phyloP scores from a whole-genome alignment of 495 filamentous ascomycete species.

The Trichodelitschia bisporula region DNA sequence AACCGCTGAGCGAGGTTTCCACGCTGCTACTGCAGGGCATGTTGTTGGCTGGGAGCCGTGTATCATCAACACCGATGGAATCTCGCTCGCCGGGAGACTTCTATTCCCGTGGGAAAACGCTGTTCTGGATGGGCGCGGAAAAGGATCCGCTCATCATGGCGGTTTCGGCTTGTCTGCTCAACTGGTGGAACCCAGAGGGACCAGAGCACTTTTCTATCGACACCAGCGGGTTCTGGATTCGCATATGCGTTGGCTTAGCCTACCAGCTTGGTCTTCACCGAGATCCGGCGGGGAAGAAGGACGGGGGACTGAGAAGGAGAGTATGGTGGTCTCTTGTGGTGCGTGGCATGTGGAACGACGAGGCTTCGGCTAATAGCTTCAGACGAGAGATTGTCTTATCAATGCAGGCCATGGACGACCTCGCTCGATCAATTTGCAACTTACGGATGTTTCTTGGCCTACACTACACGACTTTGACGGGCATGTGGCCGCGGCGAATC shows the following conservation, averaged over 20 bases:
- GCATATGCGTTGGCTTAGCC: slow-evolving; percentile 5
- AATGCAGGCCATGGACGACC: slow-evolving; percentile 9
- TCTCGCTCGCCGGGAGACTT: slow-evolving; percentile 6
- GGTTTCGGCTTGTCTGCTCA: slow-evolving; percentile 5
- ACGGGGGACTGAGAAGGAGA: slow-evolving; percentile 5
- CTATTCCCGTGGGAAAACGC: slow-evolving; percentile 6
- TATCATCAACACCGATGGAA: slow-evolving; percentile 2
- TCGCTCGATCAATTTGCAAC: slow-evolving; percentile 6
- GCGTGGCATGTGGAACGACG: no score
- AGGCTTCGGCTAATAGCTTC: slow-evolving; percentile 1
- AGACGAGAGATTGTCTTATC: slow-evolving; percentile 8
- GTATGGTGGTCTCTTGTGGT: slow-evolving; percentile 9
- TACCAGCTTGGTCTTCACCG: slow-evolving; percentile 9
- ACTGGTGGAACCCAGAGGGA: slow-evolving; percentile 10
- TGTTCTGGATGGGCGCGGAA: slow-evolving; percentile 11
- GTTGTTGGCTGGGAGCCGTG: slow-evolving; percentile 7
- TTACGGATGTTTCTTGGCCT: slow-evolving; percentile 6
- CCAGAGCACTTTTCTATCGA: slow-evolving; percentile 8
- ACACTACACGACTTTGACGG: slow-evolving; percentile 8
- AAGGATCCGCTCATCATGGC: slow-evolving; percentile 7
- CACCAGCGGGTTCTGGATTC: slow-evolving; percentile 9
- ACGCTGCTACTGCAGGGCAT: slow-evolving; percentile 7
- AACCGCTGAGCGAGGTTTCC: slow-evolving; percentile 3
- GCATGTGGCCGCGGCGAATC: slow-evolving; percentile 1
- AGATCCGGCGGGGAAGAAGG: slow-evolving; percentile 4